Conservation (phyloP, 805 yeast species). For the Yarrowia osloensis region DNA sequence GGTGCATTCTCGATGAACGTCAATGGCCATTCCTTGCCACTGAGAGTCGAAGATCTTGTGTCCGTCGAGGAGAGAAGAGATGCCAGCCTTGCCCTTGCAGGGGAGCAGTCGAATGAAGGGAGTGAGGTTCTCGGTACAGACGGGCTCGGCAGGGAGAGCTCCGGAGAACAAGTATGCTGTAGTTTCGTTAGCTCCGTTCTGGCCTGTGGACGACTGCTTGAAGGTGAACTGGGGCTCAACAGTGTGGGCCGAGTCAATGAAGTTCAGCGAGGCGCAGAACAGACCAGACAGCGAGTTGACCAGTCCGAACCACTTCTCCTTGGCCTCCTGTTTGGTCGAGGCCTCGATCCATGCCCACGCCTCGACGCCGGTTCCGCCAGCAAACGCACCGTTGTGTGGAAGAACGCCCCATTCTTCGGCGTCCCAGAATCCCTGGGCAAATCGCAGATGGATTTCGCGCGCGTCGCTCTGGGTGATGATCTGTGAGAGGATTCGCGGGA, state of each 20-base stretch:
- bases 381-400: constrained; percentile 66
- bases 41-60: constrained; percentile 81
- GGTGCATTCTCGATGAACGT: constrained; percentile 59
- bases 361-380: constrained; percentile 97
- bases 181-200: constrained; percentile 15
- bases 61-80: constrained; percentile 83
- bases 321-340: constrained; percentile 53
- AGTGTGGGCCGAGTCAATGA: constrained; percentile 77
- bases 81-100: constrained; percentile 87
- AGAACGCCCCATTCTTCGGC: constrained; percentile 80
- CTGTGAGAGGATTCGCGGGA: constrained; percentile 82
- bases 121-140: constrained; percentile 94
- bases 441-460: constrained; percentile 77
- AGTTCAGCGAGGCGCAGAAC: constrained; percentile 92
- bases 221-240: constrained; percentile 53
- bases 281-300: constrained; percentile 81
- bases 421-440: constrained; percentile 96
- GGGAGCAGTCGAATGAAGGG: constrained; percentile 90
- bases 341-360: constrained; percentile 86
- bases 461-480: constrained; percentile 65
- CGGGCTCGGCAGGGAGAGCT: constrained; percentile 90
- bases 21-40: constrained; percentile 94
- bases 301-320: constrained; percentile 66
- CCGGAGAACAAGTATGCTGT: constrained; percentile 63
- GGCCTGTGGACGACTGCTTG: constrained; percentile 40